These are phyloP conservation scores for Jackrogersella minutella DNA, from an alignment of 495 filamentous ascomycete genomes.

Conservation along the genomic window DNA sequence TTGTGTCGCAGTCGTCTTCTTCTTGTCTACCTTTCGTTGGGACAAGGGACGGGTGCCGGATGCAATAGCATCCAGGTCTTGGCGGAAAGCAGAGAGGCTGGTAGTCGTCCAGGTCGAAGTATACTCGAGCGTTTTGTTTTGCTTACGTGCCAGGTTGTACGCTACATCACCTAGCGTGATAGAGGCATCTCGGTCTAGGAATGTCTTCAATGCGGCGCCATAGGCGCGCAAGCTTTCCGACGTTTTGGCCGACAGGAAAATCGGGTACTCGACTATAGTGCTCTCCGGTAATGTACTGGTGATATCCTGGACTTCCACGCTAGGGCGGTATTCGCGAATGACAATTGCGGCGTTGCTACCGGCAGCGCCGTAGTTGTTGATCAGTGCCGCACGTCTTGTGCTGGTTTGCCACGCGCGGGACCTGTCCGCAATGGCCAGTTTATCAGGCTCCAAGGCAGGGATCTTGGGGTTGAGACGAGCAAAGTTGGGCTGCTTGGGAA, in stretches of 20 bases:
- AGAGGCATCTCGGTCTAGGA: constrained; percentile 16
- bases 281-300: neutral
- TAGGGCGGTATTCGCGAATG: constrained; percentile 27
- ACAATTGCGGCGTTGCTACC: constrained; percentile 46
- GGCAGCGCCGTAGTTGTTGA: constrained; percentile 46
- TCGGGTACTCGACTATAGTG: constrained; percentile 12
- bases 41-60: constrained; percentile 3
- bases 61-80: constrained; percentile 4
- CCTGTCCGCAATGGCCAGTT: constrained; percentile 40
- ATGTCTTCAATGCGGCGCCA: constrained; percentile 1
- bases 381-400: constrained; percentile 8
- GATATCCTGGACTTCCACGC: neutral
- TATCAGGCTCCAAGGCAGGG: constrained; percentile 43
- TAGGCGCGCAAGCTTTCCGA: constrained; percentile 21
- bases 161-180: constrained; percentile 6
- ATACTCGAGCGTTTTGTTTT: constrained; percentile 18
- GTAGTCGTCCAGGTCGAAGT: neutral
- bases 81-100: neutral
- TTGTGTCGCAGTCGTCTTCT: constrained; percentile 4
- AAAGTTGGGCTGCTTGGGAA: constrained; percentile 56
- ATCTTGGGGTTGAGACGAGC: constrained; percentile 53
- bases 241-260: constrained; percentile 24
- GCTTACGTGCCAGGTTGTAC: constrained; percentile 18
- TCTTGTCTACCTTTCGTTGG: constrained; percentile 12
- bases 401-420: constrained; percentile 3